phyloP scores from a whole-genome alignment of 257 asterid genomes.

The Solanum rostratum region DNA sequence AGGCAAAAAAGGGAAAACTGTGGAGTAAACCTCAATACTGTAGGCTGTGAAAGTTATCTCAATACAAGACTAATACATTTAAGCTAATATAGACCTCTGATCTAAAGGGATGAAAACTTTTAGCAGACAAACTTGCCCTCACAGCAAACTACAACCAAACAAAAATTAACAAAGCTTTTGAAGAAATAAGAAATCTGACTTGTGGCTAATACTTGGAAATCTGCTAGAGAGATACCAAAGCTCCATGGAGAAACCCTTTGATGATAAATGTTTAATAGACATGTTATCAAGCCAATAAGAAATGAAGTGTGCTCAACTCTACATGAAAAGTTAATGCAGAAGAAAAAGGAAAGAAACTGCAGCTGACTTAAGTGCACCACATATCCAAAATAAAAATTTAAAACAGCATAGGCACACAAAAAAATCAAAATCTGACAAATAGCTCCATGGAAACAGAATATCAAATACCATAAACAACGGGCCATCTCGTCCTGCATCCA shows the following conservation, averaged over 20 bases:
- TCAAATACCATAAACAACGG: constrained; percentile 76
- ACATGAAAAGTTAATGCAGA: not conserved
- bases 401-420: not conserved
- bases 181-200: not conserved
- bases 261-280: not conserved
- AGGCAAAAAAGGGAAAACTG: not conserved
- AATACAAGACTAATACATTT: not conserved
- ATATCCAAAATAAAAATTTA: not conserved
- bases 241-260: not conserved
- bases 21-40: not conserved
- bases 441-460: not conserved
- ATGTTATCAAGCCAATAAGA: not conserved
- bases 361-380: not conserved
- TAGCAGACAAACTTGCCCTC: not conserved
- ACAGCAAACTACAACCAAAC: not conserved
- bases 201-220: not conserved
- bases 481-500: constrained; percentile 67
- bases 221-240: not conserved
- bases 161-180: not conserved
- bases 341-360: not conserved
- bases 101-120: not conserved
- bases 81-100: not conserved
- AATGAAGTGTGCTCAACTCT: not conserved
- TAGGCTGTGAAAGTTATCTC: not conserved
- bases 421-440: not conserved